Conservation (phyloP, 2,329 filamentous ascomycete genomes). For the Epichloe baconii region DNA sequence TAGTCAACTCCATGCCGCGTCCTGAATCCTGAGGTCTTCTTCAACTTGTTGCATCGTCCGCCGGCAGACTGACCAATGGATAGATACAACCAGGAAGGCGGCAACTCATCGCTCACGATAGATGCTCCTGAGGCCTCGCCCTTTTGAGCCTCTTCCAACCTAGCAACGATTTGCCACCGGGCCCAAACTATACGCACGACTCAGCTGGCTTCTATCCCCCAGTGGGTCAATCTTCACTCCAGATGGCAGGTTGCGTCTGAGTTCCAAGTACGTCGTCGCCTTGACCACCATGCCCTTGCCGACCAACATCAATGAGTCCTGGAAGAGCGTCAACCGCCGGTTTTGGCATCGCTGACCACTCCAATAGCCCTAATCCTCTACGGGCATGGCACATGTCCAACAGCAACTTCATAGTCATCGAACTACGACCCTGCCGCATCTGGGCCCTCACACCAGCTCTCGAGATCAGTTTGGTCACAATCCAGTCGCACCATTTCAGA, state of each 20-base stretch:
- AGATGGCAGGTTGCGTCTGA: slow-evolving; percentile 41
- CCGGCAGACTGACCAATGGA: slow-evolving; percentile 7
- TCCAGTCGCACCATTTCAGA: slow-evolving; percentile 33
- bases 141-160: slow-evolving; percentile 40
- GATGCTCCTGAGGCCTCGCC: slow-evolving; percentile 39
- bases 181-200: slow-evolving; percentile 37
- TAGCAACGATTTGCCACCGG: slow-evolving; percentile 28
- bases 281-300: background rate
- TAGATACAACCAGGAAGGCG: slow-evolving; percentile 44
- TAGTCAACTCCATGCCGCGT: slow-evolving; percentile 9
- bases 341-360: slow-evolving; percentile 9
- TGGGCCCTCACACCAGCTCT: slow-evolving; percentile 32
- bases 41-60: slow-evolving; percentile 6
- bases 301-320: background rate
- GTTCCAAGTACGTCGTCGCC: slow-evolving; percentile 38
- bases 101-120: slow-evolving; percentile 38
- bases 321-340: background rate
- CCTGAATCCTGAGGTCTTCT: slow-evolving; percentile 3
- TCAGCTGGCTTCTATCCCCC: slow-evolving; percentile 33
- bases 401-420: slow-evolving; percentile 26
- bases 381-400: slow-evolving; percentile 43
- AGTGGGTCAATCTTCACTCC: slow-evolving; percentile 32
- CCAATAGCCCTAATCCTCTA: slow-evolving; percentile 31
- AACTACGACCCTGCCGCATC: slow-evolving; percentile 38
- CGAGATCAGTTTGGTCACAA: slow-evolving; percentile 39